Conservation (phyloP, 225 moss, liverwort and hornwort species). For the Polytrichum commune region DNA sequence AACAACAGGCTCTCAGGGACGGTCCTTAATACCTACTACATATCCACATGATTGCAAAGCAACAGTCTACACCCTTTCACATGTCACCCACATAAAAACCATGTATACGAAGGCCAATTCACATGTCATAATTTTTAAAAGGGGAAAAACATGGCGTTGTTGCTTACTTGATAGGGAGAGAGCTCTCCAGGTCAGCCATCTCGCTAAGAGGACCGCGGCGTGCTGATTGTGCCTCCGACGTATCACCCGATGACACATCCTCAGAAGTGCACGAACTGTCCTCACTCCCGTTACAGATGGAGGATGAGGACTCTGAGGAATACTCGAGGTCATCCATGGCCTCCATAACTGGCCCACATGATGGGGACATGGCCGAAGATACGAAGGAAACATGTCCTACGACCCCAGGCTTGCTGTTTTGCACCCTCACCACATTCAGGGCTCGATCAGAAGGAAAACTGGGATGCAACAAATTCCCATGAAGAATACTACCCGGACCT, state of each 20-base stretch:
- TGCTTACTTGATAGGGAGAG: constrained; percentile 88
- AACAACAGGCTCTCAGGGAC: too few relatives aligned
- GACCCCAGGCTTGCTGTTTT: constrained; percentile 31
- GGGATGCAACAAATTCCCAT: too few relatives aligned
- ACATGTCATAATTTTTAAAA: not conserved
- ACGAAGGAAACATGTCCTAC: constrained; percentile 27
- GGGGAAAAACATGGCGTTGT: not conserved
- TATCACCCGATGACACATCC: constrained; percentile 36
- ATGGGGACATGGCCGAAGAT: not conserved
- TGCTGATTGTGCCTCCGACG: constrained; percentile 79
- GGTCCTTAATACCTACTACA: too few relatives aligned
- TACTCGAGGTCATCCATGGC: constrained; percentile 26
- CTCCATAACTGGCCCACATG: constrained; percentile 20
- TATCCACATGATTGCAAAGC: too few relatives aligned
- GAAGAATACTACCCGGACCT: too few relatives aligned
- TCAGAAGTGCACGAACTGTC: constrained; percentile 71
- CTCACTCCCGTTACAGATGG: constrained; percentile 75
- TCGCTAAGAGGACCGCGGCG: constrained; percentile 62
- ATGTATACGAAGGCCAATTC: too few relatives aligned
- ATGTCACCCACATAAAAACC: too few relatives aligned
- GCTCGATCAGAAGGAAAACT: constrained; percentile 6
- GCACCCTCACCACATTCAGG: constrained; percentile 22
- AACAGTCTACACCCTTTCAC: too few relatives aligned
- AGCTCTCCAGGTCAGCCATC: constrained; percentile 59
- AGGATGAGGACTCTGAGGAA: constrained; percentile 72